Evolutionary conservation across 2,329 filamentous ascomycete genomes (phyloP).

Genomic region (Aspergillus phoenicis): DNA sequence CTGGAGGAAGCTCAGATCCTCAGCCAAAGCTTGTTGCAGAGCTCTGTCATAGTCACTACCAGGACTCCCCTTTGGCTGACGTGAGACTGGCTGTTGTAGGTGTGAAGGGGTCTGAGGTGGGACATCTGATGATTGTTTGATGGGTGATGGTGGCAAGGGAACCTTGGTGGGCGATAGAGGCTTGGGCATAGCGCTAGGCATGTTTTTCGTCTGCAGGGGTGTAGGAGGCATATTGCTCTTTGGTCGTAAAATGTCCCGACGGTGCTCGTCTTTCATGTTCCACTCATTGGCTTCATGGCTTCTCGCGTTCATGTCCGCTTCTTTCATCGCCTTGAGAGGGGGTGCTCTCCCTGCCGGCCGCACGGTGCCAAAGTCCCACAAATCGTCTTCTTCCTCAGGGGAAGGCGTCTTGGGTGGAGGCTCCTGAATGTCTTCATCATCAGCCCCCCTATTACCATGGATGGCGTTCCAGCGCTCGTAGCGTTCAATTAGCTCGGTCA

Average conservation of each 20-base stretch:
- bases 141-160: conserved; percentile 62
- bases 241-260: conserved; percentile 31
- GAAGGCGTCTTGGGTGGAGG: conserved; percentile 40
- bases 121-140: conserved; percentile 53
- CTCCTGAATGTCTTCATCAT: conserved; percentile 60
- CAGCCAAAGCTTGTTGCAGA: conserved; percentile 45
- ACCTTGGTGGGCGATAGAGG: conserved; percentile 60
- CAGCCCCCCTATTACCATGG: conserved; percentile 68
- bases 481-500: conserved; percentile 93
- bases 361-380: conserved; percentile 99
- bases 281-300: conserved; percentile 47
- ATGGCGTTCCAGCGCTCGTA: conserved; percentile 84
- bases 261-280: conserved; percentile 33
- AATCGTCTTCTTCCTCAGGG: conserved; percentile 68
- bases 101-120: conserved; percentile 54
- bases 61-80: conserved; percentile 38
- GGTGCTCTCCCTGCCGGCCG: conserved; percentile 71
- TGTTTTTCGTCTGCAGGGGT: conserved; percentile 58
- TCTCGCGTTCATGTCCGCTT: conserved; percentile 77
- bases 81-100: conserved; percentile 44
- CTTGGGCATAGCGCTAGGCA: conserved; percentile 30
- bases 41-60: conserved; percentile 46
- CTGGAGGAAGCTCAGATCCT: conserved; percentile 45
- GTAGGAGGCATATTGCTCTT: conserved; percentile 57
- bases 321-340: conserved; percentile 73